Percentiles rank a stretch among this genome's conserved stretches.
Evolutionary conservation across 2,329 filamentous ascomycete species (phyloP).

Genomic region (Paraphaeosphaeria sporulosa): DNA sequence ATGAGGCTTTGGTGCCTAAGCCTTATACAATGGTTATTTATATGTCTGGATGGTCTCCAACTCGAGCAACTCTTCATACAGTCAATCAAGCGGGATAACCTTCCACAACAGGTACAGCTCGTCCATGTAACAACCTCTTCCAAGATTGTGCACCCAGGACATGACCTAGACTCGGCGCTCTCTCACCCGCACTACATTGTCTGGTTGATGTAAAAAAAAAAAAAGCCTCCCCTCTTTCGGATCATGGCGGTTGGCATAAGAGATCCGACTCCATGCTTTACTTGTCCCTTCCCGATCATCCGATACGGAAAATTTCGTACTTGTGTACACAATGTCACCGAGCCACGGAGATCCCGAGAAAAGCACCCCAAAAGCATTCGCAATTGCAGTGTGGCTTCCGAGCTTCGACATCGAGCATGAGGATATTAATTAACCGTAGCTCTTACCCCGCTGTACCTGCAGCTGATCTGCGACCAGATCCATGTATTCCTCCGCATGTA

Average conservation of each 20-base stretch:
- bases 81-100: no score
- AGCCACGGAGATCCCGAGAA: no score
- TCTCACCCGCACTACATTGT: not conserved
- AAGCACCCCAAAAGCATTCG: no score
- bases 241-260: no score
- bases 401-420: not conserved
- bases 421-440: not conserved
- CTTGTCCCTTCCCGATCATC: not conserved
- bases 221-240: no score
- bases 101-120: not conserved
- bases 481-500: not conserved
- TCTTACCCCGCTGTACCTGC: not conserved
- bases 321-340: not conserved
- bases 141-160: not conserved
- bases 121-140: not conserved
- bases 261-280: no score
- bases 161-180: not conserved
- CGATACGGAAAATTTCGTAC: not conserved
- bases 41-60: no score
- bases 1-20: not conserved
- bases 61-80: no score
- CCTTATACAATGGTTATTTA: not conserved
- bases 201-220: not conserved
- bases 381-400: not conserved
- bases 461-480: not conserved